Base-by-base conservation (phyloP, 768 basidiomycete species). In the Pulveroboletus sp. region DNA sequence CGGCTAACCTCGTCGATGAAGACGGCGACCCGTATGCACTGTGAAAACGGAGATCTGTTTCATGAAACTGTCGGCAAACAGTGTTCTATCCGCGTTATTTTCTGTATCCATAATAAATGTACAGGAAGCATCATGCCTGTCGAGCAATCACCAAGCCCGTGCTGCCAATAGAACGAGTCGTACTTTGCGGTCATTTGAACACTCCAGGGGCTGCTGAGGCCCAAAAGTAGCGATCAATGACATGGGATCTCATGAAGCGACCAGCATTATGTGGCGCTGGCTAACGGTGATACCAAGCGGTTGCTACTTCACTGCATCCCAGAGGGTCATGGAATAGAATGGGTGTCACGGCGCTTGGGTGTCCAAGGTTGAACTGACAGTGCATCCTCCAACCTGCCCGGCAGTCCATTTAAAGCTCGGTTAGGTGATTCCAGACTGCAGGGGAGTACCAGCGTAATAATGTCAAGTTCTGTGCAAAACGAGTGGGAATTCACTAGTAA, bases 401-500 rank as follows among this genome's bases (percentile, higher is more conserved):
- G 47, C 18, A 5, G 31, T 21, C 21, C 21, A 21, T 21, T 21
- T 2, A 56, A 53, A 30, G 15, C n/a, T 27, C 21, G 24, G 6
- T 28, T 27, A 44, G 18, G 30, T 42, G 39, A 28, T 4, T 17
- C 26, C 44, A 17, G 24, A 27, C 33, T 17, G 13, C n/a, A 14
- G 2, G n/a, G 5, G 14, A 35, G 4, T 8, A 21, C 15, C 8
- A 27, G 27, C 15, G 13, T 17, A 15, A 50, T 15, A n/a, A 36
- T 18, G 35, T 48, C 30, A 46, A 51, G 32, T 26, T 39, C 24
- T 40, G 41, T 52, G 45, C 39, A 50, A 43, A 49, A 45, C 30
- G 33, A 46, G 49, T 59, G 50, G 35, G 54, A 41, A 50, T 59
- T 59, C 41, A 41, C 54, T 55, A 39, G 39, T 44, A 51, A 54